Evolutionary conservation across 345 rosid species (phyloP).

Genomic region (Diplotaxis tenuifolia): DNA sequence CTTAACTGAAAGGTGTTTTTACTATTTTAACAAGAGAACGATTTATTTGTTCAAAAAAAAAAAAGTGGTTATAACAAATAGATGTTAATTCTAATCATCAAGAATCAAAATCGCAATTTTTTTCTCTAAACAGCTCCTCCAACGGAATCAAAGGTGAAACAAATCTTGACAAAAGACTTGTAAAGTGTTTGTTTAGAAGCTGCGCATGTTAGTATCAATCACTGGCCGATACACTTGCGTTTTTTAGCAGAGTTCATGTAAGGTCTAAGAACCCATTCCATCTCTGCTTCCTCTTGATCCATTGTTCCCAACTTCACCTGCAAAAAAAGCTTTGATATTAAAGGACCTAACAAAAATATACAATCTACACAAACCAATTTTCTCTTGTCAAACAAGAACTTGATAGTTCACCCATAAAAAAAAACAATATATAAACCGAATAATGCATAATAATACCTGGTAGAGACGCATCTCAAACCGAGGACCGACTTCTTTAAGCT

Average conservation of each 20-base stretch:
- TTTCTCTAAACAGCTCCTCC: background rate
- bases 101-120: conserved; percentile 10
- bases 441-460: conserved; percentile 46
- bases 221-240: conserved; percentile 60
- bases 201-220: conserved; percentile 21
- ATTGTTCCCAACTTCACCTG: conserved; percentile 80
- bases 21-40: background rate
- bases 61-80: conserved; percentile 2
- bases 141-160: conserved; percentile 3
- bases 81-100: conserved; percentile 18
- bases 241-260: conserved; percentile 86
- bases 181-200: background rate
- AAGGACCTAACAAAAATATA: background rate
- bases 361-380: too few species aligned
- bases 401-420: too few species aligned
- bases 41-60: too few species aligned
- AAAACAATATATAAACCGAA: too few species aligned
- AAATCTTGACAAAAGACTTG: too few species aligned
- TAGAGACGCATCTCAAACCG: conserved; percentile 81
- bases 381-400: too few species aligned
- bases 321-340: background rate
- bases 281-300: conserved; percentile 83
- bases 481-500: conserved; percentile 85
- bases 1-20: background rate
- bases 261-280: conserved; percentile 73